Percentiles rank a stretch among this genome's conserved stretches.
phyloP scores from a whole-genome alignment of 2,329 filamentous ascomycete genomes.

The Fusarium coicis region DNA sequence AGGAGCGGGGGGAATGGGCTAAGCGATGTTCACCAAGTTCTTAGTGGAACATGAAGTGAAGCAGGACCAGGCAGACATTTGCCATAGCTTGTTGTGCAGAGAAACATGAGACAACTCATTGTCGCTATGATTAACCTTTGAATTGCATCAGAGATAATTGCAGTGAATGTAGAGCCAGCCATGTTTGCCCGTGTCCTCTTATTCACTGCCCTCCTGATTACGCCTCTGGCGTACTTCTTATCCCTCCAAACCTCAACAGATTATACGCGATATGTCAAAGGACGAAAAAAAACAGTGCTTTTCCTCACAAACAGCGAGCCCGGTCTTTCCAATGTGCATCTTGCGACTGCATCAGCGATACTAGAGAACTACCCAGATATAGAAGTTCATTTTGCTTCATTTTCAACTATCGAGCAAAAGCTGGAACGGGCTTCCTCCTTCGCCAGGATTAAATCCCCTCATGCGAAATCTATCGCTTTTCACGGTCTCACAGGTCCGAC shows the following conservation, averaged over 20 bases:
- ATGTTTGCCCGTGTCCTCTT: constrained; percentile 1
- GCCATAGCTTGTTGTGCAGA: too few species aligned
- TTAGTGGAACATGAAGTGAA: rapidly evolving
- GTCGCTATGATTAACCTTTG: background rate
- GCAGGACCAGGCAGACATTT: background rate
- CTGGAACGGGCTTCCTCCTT: background rate
- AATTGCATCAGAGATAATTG: background rate
- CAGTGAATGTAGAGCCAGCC: background rate
- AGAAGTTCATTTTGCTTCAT: constrained; percentile 51
- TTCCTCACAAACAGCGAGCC: constrained; percentile 34
- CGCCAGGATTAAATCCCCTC: background rate
- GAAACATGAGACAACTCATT: background rate
- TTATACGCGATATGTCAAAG: background rate
- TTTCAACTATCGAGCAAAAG: constrained; percentile 9
- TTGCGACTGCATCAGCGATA: constrained; percentile 50
- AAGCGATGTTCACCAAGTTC: too few species aligned
- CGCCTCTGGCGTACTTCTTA: background rate
- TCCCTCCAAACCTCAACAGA: background rate
- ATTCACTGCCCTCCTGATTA: background rate
- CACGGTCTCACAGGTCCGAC: background rate
- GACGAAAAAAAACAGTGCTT: background rate
- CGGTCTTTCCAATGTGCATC: constrained; percentile 52
- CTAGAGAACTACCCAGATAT: constrained; percentile 48
- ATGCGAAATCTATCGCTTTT: background rate
- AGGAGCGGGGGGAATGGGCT: background rate